Percentiles rank a stretch among this genome's conserved stretches.
Evolutionary conservation across 768 basidiomycete genomes (phyloP).

Genomic region (Suillus plorans): DNA sequence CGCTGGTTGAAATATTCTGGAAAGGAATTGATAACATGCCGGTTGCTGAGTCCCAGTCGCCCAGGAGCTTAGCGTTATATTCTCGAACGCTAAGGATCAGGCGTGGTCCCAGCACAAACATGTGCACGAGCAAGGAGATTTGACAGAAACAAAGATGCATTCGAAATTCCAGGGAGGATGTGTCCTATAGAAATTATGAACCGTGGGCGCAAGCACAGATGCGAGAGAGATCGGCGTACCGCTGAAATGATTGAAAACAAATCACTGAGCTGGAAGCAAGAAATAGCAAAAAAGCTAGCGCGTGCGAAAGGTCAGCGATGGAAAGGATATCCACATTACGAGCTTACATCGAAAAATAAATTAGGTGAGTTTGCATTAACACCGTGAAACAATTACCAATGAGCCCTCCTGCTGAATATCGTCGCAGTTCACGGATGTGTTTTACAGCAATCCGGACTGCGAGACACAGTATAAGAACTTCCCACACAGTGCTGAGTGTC

Average conservation of each 20-base stretch:
- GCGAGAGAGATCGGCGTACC: not conserved
- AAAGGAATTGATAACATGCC: not conserved
- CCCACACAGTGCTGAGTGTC: not conserved
- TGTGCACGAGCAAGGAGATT: not conserved
- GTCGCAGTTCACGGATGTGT: not conserved
- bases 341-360: not conserved
- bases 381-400: not conserved
- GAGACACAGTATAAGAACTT: not conserved
- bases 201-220: not conserved
- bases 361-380: not conserved
- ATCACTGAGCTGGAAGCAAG: not conserved
- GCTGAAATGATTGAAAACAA: not conserved
- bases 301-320: not conserved
- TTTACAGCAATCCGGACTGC: not conserved
- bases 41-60: not conserved
- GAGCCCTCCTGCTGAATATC: not conserved
- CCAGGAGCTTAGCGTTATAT: not conserved
- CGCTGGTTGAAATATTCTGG: not conserved
- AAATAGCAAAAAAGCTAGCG: not conserved
- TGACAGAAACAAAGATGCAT: not conserved
- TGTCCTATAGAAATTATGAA: not conserved
- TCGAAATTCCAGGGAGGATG: not conserved
- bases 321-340: not conserved
- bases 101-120: not conserved
- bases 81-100: not conserved